These are phyloP conservation scores for Tripterygium wilfordii DNA, from an alignment of 177 flowering plant genomes.

Conservation along the genomic window DNA sequence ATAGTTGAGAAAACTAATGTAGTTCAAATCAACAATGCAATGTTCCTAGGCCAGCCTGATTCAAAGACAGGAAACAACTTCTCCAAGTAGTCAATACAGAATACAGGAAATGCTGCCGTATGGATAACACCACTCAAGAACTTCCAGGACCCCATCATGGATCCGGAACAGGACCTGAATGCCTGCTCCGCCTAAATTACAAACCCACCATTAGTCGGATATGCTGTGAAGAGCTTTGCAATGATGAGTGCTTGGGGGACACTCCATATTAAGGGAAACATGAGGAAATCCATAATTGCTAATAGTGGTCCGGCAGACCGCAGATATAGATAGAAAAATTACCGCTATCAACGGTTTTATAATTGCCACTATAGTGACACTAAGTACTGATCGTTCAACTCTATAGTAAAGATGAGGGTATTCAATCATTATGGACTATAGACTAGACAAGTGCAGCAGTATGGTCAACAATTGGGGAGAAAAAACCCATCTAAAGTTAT, in stretches of 20 bases:
- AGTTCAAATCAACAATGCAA: conserved; percentile 32
- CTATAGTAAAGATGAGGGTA: too few species aligned
- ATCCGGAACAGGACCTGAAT: conserved; percentile 82
- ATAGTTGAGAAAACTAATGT: conserved; percentile 56
- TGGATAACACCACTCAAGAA: conserved; percentile 72
- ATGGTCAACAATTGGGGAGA: too few species aligned
- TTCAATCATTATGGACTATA: too few species aligned
- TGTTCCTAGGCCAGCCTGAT: conserved; percentile 32
- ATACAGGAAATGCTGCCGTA: conserved; percentile 63
- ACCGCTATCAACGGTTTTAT: too few species aligned
- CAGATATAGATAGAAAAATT: too few species aligned
- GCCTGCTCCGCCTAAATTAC: conserved; percentile 74
- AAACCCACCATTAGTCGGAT: conserved; percentile 80
- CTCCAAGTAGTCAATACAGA: conserved; percentile 57
- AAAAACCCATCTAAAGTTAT: too few species aligned
- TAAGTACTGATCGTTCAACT: too few species aligned
- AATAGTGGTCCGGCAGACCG: conserved; percentile 74
- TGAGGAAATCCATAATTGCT: conserved; percentile 71
- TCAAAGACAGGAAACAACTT: conserved; percentile 34
- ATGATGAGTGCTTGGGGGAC: conserved; percentile 82
- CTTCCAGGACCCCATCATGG: conserved; percentile 66
- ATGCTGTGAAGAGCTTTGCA: conserved; percentile 80
- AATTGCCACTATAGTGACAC: too few species aligned
- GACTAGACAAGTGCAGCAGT: too few species aligned
- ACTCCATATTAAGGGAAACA: conserved; percentile 87